Conservation (phyloP, 176 grass and related monocot genomes). For the Zea luxurians region DNA sequence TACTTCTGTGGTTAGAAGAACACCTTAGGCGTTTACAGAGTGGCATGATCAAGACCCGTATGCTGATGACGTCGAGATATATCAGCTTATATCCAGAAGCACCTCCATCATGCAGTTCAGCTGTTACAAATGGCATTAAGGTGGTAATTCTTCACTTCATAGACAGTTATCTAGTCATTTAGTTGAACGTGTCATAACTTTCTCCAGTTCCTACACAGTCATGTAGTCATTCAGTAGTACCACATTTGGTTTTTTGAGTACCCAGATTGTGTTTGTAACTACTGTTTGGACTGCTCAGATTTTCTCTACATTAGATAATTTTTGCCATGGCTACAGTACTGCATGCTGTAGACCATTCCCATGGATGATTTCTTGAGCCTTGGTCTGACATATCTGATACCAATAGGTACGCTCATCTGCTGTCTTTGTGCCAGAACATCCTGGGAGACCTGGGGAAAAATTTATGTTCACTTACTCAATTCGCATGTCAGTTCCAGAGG, state of each 20-base stretch:
- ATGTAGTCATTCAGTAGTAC: not conserved
- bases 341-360: not conserved
- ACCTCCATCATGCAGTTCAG: conserved; percentile 59
- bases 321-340: not conserved
- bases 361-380: not conserved
- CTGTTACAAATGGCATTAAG: conserved; percentile 82
- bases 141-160: conserved; percentile 47
- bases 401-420: conserved; percentile 80
- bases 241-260: not conserved
- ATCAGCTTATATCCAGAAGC: conserved; percentile 86
- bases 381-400: conserved; percentile 42
- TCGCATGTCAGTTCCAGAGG: conserved; percentile 82
- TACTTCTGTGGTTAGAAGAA: conserved; percentile 96
- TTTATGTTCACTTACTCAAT: conserved; percentile 71
- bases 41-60: conserved; percentile 69
- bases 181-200: conserved; percentile 4
- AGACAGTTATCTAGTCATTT: conserved; percentile 14
- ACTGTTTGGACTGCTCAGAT: conserved; percentile 5
- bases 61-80: conserved; percentile 41
- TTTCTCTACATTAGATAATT: not conserved
- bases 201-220: not conserved
- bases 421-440: conserved; percentile 70
- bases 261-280: not conserved
- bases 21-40: conserved; percentile 70
- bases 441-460: not conserved